These are phyloP conservation scores for Talaromyces sp. DNA, from an alignment of 2,329 filamentous ascomycete genomes.

Conservation along the genomic window DNA sequence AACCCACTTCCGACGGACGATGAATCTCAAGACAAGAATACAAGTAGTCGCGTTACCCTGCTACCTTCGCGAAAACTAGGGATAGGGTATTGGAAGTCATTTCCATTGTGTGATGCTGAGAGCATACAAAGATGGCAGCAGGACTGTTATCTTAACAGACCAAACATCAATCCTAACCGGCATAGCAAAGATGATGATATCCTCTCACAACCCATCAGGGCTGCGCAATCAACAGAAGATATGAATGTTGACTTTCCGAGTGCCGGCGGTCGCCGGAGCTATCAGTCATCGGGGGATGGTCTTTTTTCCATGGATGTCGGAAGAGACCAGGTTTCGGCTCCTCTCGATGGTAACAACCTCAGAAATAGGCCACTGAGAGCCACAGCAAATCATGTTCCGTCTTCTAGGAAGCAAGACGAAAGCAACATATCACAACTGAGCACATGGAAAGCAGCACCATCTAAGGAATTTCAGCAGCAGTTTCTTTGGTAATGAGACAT, in stretches of 20 bases:
- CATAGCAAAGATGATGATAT: not conserved
- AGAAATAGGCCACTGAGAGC: not conserved
- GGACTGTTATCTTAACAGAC: slow-evolving; percentile 22
- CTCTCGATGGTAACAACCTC: not conserved
- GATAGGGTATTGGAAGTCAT: slow-evolving; percentile 37
- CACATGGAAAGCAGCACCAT: slow-evolving; percentile 30
- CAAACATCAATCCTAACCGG: not conserved
- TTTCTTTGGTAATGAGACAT: slow-evolving; percentile 31
- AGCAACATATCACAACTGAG: slow-evolving; percentile 18
- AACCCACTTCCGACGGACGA: slow-evolving; percentile 9
- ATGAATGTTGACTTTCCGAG: not conserved
- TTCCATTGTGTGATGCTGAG: slow-evolving; percentile 32
- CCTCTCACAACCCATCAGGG: not conserved
- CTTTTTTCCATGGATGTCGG: not conserved
- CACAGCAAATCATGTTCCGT: not conserved
- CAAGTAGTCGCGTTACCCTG: slow-evolving; percentile 20
- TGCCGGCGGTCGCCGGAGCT: not conserved
- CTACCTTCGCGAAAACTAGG: slow-evolving; percentile 31
- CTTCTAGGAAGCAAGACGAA: not conserved
- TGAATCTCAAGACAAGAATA: slow-evolving; percentile 11
- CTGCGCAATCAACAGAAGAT: not conserved
- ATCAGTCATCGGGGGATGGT: not conserved
- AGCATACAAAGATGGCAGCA: slow-evolving; percentile 38
- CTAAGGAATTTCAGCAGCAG: slow-evolving; percentile 29
- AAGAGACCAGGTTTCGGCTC: not conserved